phyloP scores from a whole-genome alignment of 2,329 filamentous ascomycete genomes.

The Exutisphaerella laricina region DNA sequence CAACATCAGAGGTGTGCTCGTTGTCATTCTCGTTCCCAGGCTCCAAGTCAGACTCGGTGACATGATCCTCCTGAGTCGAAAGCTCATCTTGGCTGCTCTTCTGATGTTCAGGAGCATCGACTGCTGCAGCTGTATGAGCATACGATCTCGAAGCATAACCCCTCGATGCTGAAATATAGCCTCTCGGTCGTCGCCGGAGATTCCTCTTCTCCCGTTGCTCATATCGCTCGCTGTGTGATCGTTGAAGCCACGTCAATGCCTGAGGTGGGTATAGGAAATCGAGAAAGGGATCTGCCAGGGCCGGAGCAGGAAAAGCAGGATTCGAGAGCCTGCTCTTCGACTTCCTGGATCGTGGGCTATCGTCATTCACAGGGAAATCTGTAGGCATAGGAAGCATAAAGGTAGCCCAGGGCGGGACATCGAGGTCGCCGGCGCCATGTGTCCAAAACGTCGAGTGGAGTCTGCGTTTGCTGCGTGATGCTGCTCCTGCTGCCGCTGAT shows the following conservation, averaged over 20 bases:
- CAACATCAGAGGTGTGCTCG: no score
- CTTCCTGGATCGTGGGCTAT: background rate
- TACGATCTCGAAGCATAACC: slow-evolving; percentile 24
- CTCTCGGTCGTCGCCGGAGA: slow-evolving; percentile 21
- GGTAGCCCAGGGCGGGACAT: slow-evolving; percentile 29
- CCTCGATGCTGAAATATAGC: slow-evolving; percentile 25
- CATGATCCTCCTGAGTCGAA: background rate
- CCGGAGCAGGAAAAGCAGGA: background rate
- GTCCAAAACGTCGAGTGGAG: slow-evolving; percentile 54
- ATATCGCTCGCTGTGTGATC: slow-evolving; percentile 14
- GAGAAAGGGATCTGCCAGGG: slow-evolving; percentile 29
- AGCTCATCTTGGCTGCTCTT: background rate
- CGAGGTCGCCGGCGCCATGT: slow-evolving; percentile 47
- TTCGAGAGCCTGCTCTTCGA: background rate
- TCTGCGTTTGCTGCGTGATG: slow-evolving; percentile 42
- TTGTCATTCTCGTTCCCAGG: background rate
- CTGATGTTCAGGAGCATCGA: background rate
- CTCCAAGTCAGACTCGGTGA: background rate
- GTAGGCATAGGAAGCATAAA: slow-evolving; percentile 4
- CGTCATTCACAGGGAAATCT: slow-evolving; percentile 12
- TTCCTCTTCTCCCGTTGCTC: slow-evolving; percentile 29
- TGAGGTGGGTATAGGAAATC: slow-evolving; percentile 47
- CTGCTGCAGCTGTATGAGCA: background rate
- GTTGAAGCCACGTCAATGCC: slow-evolving; percentile 37
- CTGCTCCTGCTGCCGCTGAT: slow-evolving; percentile 32